phyloP scores from a whole-genome alignment of 2,329 filamentous ascomycete species.

The Taxawa tesnikishii region DNA sequence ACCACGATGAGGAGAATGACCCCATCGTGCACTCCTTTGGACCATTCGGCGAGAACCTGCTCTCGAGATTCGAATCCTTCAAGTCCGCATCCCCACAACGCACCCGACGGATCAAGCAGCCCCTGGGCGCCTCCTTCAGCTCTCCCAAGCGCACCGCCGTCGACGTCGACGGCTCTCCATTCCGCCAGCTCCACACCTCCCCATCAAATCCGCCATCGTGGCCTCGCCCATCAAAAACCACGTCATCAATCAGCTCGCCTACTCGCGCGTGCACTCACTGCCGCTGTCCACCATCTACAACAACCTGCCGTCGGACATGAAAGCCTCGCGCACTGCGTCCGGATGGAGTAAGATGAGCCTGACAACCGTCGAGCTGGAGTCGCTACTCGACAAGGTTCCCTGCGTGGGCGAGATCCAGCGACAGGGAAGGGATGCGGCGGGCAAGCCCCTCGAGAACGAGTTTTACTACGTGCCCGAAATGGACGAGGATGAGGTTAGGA shows the following conservation, averaged over 20 bases:
- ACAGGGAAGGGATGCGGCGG: slow-evolving; percentile 90
- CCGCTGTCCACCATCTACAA: slow-evolving; percentile 81
- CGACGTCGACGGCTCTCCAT: slow-evolving; percentile 7
- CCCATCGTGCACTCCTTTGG: slow-evolving; percentile 87
- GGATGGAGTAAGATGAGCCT: slow-evolving; percentile 25
- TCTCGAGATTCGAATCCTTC: slow-evolving; percentile 72
- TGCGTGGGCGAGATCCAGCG: slow-evolving; percentile 83
- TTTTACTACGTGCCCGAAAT: slow-evolving; percentile 92
- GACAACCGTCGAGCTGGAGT: slow-evolving; percentile 51
- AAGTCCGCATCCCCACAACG: slow-evolving; percentile 52
- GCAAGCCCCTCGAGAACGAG: slow-evolving; percentile 85
- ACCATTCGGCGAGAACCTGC: slow-evolving; percentile 74
- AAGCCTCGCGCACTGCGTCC: slow-evolving; percentile 19
- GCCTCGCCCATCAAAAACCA: slow-evolving; percentile 59
- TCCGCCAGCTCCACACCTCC: slow-evolving; percentile 15
- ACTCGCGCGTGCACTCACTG: slow-evolving; percentile 81
- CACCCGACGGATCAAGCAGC: slow-evolving; percentile 21
- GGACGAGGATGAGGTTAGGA: slow-evolving; percentile 66
- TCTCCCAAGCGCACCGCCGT: slow-evolving; percentile 10
- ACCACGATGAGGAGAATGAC: slow-evolving; percentile 89
- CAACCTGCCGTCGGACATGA: slow-evolving; percentile 57
- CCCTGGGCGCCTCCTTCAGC: slow-evolving; percentile 16
- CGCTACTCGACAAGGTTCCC: slow-evolving; percentile 57
- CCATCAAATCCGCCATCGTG: slow-evolving; percentile 15
- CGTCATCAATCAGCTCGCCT: slow-evolving; percentile 88